These are phyloP conservation scores for Leccinum subtestaceum DNA, from an alignment of 768 basidiomycete genomes.

Conservation along the genomic window DNA sequence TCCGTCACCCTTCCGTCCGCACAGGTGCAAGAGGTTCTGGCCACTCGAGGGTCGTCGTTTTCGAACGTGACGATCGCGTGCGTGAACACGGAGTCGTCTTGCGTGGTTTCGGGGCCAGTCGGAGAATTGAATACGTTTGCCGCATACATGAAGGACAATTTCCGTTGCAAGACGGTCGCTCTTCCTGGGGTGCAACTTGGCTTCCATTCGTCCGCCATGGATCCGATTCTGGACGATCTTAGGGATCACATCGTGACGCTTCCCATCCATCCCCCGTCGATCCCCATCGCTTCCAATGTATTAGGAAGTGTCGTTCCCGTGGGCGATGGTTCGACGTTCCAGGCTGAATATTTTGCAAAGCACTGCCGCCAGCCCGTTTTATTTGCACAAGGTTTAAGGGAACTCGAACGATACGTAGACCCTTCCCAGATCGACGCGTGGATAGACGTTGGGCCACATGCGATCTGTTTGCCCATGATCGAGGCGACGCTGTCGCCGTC, in stretches of 20 bases:
- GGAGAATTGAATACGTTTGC: conserved; percentile 42
- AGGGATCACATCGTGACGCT: conserved; percentile 36
- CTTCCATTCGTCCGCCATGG: conserved; percentile 68
- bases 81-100: conserved; percentile 56
- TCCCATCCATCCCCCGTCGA: conserved; percentile 43
- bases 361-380: conserved; percentile 58
- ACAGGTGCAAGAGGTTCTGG: conserved; percentile 36
- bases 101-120: conserved; percentile 58
- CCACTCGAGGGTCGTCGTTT: conserved; percentile 29
- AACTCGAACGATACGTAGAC: conserved; percentile 33
- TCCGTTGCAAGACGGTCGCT: conserved; percentile 39
- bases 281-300: conserved; percentile 65
- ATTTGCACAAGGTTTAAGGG: conserved; percentile 50
- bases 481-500: conserved; percentile 30
- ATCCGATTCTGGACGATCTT: conserved; percentile 51
- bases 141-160: conserved; percentile 35
- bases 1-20: conserved; percentile 43
- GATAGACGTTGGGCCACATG: conserved; percentile 70
- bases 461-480: conserved; percentile 56
- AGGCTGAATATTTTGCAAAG: conserved; percentile 50
- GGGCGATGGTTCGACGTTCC: conserved; percentile 49
- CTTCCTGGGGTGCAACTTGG: conserved; percentile 55
- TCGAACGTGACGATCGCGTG: conserved; percentile 52
- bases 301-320: conserved; percentile 50
- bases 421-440: conserved; percentile 41